phyloP scores from a whole-genome alignment of 2,329 filamentous ascomycete genomes.

The Corinectria fuckeliana region DNA sequence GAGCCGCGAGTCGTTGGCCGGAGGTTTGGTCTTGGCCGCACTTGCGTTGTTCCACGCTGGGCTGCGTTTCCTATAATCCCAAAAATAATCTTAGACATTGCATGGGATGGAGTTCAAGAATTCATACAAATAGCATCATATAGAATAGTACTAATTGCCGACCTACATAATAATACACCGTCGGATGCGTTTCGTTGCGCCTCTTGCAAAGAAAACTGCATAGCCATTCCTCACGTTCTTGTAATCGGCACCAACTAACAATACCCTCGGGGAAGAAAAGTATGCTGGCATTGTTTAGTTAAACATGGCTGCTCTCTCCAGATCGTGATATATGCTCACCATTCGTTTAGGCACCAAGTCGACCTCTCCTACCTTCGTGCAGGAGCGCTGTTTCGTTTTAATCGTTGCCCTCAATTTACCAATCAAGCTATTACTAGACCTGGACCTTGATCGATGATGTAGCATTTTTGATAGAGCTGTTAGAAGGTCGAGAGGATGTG shows the following conservation, averaged over 20 bases:
- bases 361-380: constrained; percentile 2
- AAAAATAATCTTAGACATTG: not conserved
- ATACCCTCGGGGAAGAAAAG: not conserved
- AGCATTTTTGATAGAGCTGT: not conserved
- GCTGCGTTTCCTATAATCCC: not conserved
- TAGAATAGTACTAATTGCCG: not conserved
- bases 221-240: not conserved
- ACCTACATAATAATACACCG: not conserved
- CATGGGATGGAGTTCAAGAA: not conserved
- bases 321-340: not conserved
- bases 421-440: not conserved
- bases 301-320: not conserved
- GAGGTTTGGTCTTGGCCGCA: constrained; percentile 3
- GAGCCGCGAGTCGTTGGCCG: not conserved
- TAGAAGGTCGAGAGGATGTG: not conserved
- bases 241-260: too few relatives aligned
- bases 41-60: constrained; percentile 1
- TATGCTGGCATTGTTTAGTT: not conserved
- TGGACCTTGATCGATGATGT: not conserved
- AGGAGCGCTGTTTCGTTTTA: constrained; percentile 1
- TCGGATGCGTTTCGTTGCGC: not conserved
- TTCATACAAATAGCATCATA: not conserved
- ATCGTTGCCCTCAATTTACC: not conserved
- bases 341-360: not conserved
- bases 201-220: too few relatives aligned